Percentiles rank a stretch among this genome's conserved stretches.
Evolutionary conservation across 2,329 filamentous ascomycete genomes (phyloP).

Genomic region (Fusarium continuum): DNA sequence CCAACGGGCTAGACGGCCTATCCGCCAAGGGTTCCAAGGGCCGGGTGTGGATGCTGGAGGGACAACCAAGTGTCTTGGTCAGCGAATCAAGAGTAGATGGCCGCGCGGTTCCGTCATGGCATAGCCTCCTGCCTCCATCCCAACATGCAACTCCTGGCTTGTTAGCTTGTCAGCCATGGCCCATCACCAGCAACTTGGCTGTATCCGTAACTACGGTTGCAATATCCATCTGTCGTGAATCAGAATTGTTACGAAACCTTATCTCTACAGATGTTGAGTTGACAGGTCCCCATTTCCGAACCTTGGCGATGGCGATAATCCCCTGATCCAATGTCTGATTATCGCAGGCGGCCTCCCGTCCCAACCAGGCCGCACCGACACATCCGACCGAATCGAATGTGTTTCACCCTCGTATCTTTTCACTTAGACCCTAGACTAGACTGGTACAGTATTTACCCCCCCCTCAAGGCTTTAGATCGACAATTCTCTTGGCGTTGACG

Average conservation of each 20-base stretch:
- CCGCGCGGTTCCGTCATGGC: constrained; percentile 31
- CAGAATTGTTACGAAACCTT: constrained; percentile 6
- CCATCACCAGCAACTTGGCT: background rate
- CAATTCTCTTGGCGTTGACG: constrained; percentile 22
- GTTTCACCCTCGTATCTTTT: constrained; percentile 20
- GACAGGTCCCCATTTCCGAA: background rate
- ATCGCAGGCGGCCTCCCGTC: constrained; percentile 3
- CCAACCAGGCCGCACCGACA: constrained; percentile 9
- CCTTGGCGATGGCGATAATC: background rate
- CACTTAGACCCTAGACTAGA: background rate
- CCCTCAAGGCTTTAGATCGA: constrained; percentile 14
- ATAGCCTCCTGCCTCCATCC: constrained; percentile 35
- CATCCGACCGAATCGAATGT: constrained; percentile 16
- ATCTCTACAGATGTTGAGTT: constrained; percentile 8
- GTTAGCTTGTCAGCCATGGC: background rate
- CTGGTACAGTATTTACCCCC: background rate
- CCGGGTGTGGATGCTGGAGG: constrained; percentile 28
- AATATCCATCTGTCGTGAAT: background rate
- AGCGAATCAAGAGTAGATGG: constrained; percentile 21
- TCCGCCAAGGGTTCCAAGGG: constrained; percentile 23
- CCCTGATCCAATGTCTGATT: background rate
- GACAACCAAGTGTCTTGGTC: constrained; percentile 29
- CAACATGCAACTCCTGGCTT: constrained; percentile 1
- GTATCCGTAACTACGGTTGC: background rate
- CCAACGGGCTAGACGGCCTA: constrained; percentile 1